Conservation (phyloP, 768 basidiomycete genomes). For the Leccinum boreale region DNA sequence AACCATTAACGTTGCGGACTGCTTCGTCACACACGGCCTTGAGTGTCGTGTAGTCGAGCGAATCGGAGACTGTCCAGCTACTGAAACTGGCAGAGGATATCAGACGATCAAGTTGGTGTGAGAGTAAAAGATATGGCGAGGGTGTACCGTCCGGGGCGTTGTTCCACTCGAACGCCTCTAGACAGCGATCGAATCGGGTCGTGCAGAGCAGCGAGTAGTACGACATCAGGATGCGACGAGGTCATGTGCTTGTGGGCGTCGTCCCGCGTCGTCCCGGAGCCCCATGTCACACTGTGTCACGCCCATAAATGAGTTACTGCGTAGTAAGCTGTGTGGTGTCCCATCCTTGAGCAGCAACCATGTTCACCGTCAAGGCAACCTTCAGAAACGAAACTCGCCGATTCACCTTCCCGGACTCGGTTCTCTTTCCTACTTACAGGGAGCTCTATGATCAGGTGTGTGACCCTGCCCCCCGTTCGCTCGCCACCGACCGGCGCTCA, state of each 20-base stretch:
- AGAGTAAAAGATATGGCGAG: constrained; percentile 60
- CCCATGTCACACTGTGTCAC: constrained; percentile 23
- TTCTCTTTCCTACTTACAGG: constrained; percentile 58
- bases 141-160: constrained; percentile 45
- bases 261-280: background rate
- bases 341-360: constrained; percentile 33
- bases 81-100: constrained; percentile 46
- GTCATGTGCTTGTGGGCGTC: background rate
- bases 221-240: background rate
- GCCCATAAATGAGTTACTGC: constrained; percentile 13
- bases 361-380: constrained; percentile 80
- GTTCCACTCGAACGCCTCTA: constrained; percentile 55
- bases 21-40: constrained; percentile 44
- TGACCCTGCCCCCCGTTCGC: background rate
- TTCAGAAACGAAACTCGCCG: constrained; percentile 69
- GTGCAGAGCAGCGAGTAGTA: constrained; percentile 47
- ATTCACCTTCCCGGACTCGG: constrained; percentile 50
- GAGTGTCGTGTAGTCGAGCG: constrained; percentile 39
- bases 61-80: constrained; percentile 41
- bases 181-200: constrained; percentile 53
- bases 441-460: constrained; percentile 63
- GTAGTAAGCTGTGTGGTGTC: background rate
- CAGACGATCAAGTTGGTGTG: constrained; percentile 60
- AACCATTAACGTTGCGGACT: constrained; percentile 30
- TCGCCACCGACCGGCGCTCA: constrained; percentile 14